A percentile compares a stretch with the other conserved stretches of the same genome.
These are phyloP conservation scores for Phytophthora kernoviae DNA, from an alignment of 352 stramenopile species.

Conservation along the genomic window DNA sequence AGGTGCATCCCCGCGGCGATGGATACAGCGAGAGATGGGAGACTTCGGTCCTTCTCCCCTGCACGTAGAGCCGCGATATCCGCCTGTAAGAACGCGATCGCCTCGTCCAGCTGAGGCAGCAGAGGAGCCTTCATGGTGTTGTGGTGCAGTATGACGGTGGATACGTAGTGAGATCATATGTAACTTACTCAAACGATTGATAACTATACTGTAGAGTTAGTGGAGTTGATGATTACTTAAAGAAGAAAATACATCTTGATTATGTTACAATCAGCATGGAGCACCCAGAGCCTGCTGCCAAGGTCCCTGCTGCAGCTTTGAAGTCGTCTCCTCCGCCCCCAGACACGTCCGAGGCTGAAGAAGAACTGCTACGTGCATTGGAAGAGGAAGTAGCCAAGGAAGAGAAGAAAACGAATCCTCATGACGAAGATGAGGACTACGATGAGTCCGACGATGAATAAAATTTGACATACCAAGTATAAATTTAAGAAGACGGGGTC, in stretches of 20 bases:
- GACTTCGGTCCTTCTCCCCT: slow-evolving; percentile 38
- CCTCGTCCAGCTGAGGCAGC: slow-evolving; percentile 59
- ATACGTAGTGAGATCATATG: too few species aligned
- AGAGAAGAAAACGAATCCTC: slow-evolving; percentile 17
- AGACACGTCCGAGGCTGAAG: slow-evolving; percentile 26
- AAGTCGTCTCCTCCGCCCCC: neutral
- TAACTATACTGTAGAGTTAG: too few species aligned
- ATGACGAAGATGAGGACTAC: slow-evolving; percentile 34
- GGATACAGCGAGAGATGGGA: slow-evolving; percentile 40
- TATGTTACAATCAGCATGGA: too few species aligned
- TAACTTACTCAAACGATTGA: too few species aligned
- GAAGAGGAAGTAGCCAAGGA: slow-evolving; percentile 41
- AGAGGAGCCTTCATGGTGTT: slow-evolving; percentile 1
- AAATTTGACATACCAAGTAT: neutral
- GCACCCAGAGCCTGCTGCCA: too few species aligned
- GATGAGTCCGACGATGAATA: slow-evolving; percentile 40
- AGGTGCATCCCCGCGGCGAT: slow-evolving; percentile 33
- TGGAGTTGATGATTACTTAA: too few species aligned
- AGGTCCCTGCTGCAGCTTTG: neutral
- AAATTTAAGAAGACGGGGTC: slow-evolving; percentile 1
- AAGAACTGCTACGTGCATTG: slow-evolving; percentile 37
- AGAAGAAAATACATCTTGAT: too few species aligned
- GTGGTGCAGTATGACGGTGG: too few species aligned
- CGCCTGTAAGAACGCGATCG: slow-evolving; percentile 56
- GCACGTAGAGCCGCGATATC: slow-evolving; percentile 53